These are phyloP conservation scores for Tuber indicum DNA, from an alignment of 495 filamentous ascomycete genomes.

Conservation along the genomic window DNA sequence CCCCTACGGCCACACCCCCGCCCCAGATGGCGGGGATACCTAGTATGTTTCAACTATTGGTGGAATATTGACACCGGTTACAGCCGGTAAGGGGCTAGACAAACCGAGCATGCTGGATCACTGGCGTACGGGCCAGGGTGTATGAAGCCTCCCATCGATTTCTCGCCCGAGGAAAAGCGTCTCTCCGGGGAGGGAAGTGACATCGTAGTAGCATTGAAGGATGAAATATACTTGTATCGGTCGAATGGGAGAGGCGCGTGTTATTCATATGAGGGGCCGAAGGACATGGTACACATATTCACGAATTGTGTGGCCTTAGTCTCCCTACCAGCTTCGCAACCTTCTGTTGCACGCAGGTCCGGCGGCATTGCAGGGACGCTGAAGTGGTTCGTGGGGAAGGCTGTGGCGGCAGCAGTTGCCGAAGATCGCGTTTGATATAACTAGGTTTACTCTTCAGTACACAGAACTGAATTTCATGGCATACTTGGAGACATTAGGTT, in stretches of 20 bases:
- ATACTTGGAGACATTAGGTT: conserved; percentile 74
- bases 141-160: conserved; percentile 57
- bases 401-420: conserved; percentile 59
- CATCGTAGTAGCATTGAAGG: conserved; percentile 82
- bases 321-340: conserved; percentile 58
- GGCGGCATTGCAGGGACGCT: conserved; percentile 50
- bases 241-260: conserved; percentile 76
- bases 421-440: conserved; percentile 72
- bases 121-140: conserved; percentile 83
- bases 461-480: conserved; percentile 85
- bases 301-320: conserved; percentile 82
- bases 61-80: conserved; percentile 73
- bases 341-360: conserved; percentile 35
- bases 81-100: conserved; percentile 78
- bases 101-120: conserved; percentile 79
- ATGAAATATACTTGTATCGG: conserved; percentile 91
- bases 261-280: conserved; percentile 83
- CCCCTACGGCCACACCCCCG: conserved; percentile 28
- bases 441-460: conserved; percentile 80
- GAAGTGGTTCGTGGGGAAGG: conserved; percentile 49
- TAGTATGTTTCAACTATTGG: conserved; percentile 89
- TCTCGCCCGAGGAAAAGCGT: conserved; percentile 36
- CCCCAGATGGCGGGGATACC: conserved; percentile 43
- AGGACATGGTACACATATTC: conserved; percentile 72
- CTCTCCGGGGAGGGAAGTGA: conserved; percentile 57